These are phyloP conservation scores for Macrolepiota fuliginosa DNA, from an alignment of 768 basidiomycete genomes.

Conservation along the genomic window DNA sequence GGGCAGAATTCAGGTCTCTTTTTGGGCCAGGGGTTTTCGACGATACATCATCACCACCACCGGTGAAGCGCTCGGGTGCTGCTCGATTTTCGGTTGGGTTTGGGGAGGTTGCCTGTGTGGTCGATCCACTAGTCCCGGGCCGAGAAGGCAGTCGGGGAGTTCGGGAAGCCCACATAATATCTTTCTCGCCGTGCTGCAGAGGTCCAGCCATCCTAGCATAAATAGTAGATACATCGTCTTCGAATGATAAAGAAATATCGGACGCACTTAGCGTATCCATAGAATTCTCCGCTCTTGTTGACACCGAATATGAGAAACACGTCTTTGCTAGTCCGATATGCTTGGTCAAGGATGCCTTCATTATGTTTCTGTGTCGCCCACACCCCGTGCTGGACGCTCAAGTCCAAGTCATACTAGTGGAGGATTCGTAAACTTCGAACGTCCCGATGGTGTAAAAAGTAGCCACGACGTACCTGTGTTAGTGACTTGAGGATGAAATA, in stretches of 20 bases:
- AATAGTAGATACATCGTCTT: constrained; percentile 4
- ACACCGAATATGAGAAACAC: constrained; percentile 91
- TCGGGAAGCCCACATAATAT: constrained; percentile 54
- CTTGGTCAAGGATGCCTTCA: constrained; percentile 87
- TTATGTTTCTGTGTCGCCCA: constrained; percentile 97
- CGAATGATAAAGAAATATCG: constrained; percentile 4
- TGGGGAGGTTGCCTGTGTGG: constrained; percentile 22
- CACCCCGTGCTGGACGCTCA: constrained; percentile 71
- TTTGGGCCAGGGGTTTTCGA: neutral
- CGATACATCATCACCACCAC: constrained; percentile 7
- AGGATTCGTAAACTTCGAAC: constrained; percentile 8
- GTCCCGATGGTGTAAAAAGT: neutral
- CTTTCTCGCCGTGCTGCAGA: constrained; percentile 48
- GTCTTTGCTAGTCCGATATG: constrained; percentile 85
- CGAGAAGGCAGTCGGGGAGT: neutral
- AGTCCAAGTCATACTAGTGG: constrained; percentile 70
- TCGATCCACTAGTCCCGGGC: neutral
- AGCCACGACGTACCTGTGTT: constrained; percentile 54
- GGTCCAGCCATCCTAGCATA: constrained; percentile 65
- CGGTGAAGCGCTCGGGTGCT: constrained; percentile 27
- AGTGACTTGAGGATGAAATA: constrained; percentile 91
- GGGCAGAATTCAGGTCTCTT: constrained; percentile 38
- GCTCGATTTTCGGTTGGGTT: constrained; percentile 29
- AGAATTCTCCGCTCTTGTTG: constrained; percentile 94
- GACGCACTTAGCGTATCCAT: constrained; percentile 79